Conservation (phyloP, 1,284 basidiomycete genomes). For the Cerioporus squamosus region DNA sequence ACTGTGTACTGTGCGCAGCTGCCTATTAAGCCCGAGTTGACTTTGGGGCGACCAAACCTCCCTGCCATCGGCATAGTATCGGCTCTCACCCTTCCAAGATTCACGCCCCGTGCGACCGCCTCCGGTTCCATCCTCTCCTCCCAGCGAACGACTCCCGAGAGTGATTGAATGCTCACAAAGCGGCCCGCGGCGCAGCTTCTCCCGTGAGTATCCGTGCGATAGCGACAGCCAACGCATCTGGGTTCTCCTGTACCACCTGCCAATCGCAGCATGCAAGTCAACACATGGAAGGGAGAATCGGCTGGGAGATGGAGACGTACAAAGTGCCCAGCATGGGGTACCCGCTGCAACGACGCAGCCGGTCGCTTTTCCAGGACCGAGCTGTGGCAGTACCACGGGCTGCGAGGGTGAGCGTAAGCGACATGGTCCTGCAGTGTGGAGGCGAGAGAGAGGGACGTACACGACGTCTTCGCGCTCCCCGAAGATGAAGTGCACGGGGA, state of each 20-base stretch:
- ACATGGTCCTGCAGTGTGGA: neutral
- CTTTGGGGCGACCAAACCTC: too few relatives aligned
- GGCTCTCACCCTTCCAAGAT: too few relatives aligned
- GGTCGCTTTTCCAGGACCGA: conserved; percentile 7
- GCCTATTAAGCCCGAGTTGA: too few relatives aligned
- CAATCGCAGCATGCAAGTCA: neutral
- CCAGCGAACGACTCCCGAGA: too few relatives aligned
- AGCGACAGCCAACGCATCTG: conserved; percentile 3
- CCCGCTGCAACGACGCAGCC: conserved; percentile 12
- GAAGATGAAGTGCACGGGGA: conserved; percentile 12
- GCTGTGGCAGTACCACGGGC: conserved; percentile 10
- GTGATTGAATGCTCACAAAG: neutral
- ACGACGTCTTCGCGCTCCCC: conserved; percentile 11
- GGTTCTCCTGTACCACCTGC: conserved; percentile 15
- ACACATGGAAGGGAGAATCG: too few relatives aligned
- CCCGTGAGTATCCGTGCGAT: conserved; percentile 3
- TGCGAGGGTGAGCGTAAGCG: neutral
- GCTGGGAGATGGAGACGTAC: conserved; percentile 11
- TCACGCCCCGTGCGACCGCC: too few relatives aligned
- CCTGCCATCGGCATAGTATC: too few relatives aligned
- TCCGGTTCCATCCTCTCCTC: too few relatives aligned
- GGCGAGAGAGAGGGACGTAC: neutral
- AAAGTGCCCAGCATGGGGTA: conserved; percentile 14
- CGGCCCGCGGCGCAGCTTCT: neutral
- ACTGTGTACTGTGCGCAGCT: too few relatives aligned